These are phyloP conservation scores for Wickerhamiella musiphila DNA, from an alignment of 805 yeast species.

Conservation along the genomic window DNA sequence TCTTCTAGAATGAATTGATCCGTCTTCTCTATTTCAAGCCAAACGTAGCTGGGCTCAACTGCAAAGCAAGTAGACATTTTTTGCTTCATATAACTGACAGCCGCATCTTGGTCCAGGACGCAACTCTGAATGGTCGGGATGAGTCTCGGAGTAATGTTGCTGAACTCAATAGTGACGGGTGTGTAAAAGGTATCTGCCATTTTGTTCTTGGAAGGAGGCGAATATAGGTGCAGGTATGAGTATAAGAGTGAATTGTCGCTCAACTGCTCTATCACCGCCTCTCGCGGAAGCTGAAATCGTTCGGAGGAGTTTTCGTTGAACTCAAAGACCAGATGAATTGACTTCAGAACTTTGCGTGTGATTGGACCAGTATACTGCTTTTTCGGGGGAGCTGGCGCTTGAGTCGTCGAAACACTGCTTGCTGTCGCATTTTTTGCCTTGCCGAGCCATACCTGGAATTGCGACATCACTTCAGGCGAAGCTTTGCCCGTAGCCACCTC, in stretches of 20 bases:
- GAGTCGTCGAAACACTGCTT: neutral
- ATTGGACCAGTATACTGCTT: slow-evolving; percentile 2
- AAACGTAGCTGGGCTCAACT: slow-evolving; percentile 43
- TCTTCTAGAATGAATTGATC: slow-evolving; percentile 18
- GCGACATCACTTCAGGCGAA: slow-evolving; percentile 46
- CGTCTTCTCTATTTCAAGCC: slow-evolving; percentile 48
- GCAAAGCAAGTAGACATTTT: slow-evolving; percentile 44
- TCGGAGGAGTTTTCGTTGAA: slow-evolving; percentile 63
- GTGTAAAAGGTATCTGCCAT: slow-evolving; percentile 23
- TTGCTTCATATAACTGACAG: slow-evolving; percentile 41
- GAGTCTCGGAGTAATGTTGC: slow-evolving; percentile 47
- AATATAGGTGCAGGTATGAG: slow-evolving; percentile 22
- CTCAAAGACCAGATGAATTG: slow-evolving; percentile 39
- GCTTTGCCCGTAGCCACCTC: slow-evolving; percentile 77
- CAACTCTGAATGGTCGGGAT: slow-evolving; percentile 51
- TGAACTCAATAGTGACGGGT: slow-evolving; percentile 47
- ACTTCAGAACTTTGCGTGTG: slow-evolving; percentile 13
- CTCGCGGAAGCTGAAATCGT: slow-evolving; percentile 58
- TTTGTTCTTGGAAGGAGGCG: slow-evolving; percentile 5
- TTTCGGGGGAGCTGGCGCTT: slow-evolving; percentile 3
- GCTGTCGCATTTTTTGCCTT: slow-evolving; percentile 36
- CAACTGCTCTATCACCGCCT: slow-evolving; percentile 47
- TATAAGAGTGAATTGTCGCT: slow-evolving; percentile 21
- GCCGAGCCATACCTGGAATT: slow-evolving; percentile 66
- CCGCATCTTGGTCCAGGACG: slow-evolving; percentile 39